Evolutionary conservation across 176 grass and related monocot species (phyloP), one percentile per base, ranked within the genome.

Genomic region (Avena eriantha): DNA sequence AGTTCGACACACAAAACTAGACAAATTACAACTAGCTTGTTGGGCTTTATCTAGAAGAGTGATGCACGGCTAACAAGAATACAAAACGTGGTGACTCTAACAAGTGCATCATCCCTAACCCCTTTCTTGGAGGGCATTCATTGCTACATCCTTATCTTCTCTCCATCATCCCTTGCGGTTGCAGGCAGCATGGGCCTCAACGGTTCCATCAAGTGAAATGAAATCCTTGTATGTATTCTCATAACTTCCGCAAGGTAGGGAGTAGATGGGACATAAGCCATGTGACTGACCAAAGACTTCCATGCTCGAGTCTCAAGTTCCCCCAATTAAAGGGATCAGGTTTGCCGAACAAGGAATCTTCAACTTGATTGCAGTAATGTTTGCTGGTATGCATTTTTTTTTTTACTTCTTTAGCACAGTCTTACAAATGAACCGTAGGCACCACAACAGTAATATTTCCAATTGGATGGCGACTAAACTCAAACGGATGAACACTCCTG

Each of bases 121-220:
- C 2, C 14, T 3, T 69, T 76, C 76, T 87, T 87, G 85, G 69
- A 81, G 49, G 53, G 70, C 61, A 82, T 85, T 82, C 71, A 65
- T 81, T 45, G 64, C 86, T 64, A 54, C 90, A 82, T 85, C 89
- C 86, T 85, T 81, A 88, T 91, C 89, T 10, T 46, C 59, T 71
- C 59, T 16, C 81, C 60, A 15, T 34, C 48, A 75, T 76, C 69
- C 22, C 71, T 74, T 74, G 71, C 45, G 17, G 45, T 74, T 50
- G 71, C 45, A 74, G 45, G 85, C 81, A 64, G 77, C 69, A 91
- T 76, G 82, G 69, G 76, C 86, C 90, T 81, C 86, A 77, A 77
- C 82, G 53, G 69, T 88, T 88, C 29, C 51, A 81, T 85, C 58
- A 81, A 77, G 80, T 51, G n/a, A 87, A 80, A 84, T 41, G 17